Evolutionary conservation across 2,329 filamentous ascomycete species (phyloP).

Genomic region (Aspergillus udagawae): DNA sequence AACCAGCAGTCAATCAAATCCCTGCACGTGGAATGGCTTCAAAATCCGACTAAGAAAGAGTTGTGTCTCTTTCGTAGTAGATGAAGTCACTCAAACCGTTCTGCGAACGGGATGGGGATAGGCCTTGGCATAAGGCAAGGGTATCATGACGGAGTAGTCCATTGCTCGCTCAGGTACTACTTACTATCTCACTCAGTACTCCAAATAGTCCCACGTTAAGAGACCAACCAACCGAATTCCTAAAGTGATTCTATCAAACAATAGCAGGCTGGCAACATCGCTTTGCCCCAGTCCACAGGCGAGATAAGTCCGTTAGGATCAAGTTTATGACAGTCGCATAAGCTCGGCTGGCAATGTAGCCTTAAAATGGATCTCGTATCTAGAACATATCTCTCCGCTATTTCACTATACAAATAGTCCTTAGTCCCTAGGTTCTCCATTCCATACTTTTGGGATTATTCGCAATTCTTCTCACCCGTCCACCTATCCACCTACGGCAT

Average conservation of each 20-base stretch:
- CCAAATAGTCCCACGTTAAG: not conserved
- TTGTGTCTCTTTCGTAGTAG: not conserved
- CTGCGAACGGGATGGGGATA: not conserved
- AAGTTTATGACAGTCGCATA: not conserved
- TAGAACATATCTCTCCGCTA: not conserved
- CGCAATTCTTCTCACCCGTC: not conserved
- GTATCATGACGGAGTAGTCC: not conserved
- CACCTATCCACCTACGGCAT: not conserved
- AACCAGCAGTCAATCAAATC: not conserved
- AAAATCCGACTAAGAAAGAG: not conserved
- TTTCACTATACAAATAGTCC: no score
- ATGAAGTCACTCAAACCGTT: not conserved
- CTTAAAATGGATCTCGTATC: no score
- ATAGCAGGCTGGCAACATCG: not conserved
- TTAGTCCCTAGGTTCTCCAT: not conserved
- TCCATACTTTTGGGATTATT: not conserved
- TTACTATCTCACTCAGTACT: not conserved
- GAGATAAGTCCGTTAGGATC: not conserved
- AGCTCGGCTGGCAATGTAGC: no score
- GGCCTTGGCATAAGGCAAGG: no score
- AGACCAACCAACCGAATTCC: not conserved
- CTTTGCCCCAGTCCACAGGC: not conserved
- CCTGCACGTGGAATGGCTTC: not conserved
- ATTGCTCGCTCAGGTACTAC: not conserved
- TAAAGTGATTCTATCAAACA: not conserved